These are phyloP conservation scores for Barnettozyma populi DNA, from an alignment of 805 yeast species.

Conservation along the genomic window DNA sequence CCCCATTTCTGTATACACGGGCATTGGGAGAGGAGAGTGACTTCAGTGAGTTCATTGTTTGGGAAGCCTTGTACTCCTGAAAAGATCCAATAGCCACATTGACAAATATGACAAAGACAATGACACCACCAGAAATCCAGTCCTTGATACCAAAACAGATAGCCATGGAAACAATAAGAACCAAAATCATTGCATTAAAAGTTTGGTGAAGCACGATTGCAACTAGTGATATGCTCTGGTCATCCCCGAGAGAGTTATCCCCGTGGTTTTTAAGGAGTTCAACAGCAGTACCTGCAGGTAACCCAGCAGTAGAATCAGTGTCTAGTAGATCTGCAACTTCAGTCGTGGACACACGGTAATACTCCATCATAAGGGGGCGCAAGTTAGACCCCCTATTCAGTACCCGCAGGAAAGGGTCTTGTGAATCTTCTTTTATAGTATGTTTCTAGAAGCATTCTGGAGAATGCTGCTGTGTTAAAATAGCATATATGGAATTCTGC, in stretches of 20 bases:
- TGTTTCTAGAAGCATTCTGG: background rate
- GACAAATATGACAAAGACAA: conserved; percentile 57
- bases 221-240: conserved; percentile 44
- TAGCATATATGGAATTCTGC: background rate
- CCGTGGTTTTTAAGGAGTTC: conserved; percentile 39
- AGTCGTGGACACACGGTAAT: conserved; percentile 26
- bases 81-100: conserved; percentile 63
- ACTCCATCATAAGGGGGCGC: conserved; percentile 10
- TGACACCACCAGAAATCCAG: conserved; percentile 81
- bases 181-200: conserved; percentile 75
- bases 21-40: conserved; percentile 69
- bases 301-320: conserved; percentile 46
- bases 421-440: background rate
- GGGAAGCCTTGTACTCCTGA: conserved; percentile 71
- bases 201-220: conserved; percentile 59
- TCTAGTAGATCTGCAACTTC: conserved; percentile 33
- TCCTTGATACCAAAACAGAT: conserved; percentile 69
- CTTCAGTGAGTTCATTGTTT: conserved; percentile 70
- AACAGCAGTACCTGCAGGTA: conserved; percentile 31
- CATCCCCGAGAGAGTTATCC: conserved; percentile 56
- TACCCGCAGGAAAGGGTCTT: background rate
- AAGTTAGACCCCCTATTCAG: background rate
- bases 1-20: conserved; percentile 43
- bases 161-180: conserved; percentile 60
- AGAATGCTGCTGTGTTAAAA: background rate